Evolutionary conservation across 2,329 filamentous ascomycete genomes (phyloP), one percentile per base, ranked within the genome.

Genomic region (Biscogniauxia mediterranea): DNA sequence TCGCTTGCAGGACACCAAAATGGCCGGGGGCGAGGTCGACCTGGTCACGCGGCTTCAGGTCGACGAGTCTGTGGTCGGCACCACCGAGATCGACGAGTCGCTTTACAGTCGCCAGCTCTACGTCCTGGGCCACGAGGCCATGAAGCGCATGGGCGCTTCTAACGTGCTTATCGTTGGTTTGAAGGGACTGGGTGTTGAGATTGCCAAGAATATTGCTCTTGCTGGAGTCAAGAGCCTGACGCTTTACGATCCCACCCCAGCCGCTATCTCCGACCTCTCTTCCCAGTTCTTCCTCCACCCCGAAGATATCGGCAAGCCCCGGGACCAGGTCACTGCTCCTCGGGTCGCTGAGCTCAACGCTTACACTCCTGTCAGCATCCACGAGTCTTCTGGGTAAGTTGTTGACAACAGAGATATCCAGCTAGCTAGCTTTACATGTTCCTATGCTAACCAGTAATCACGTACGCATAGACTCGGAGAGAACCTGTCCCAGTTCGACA

Each of bases 101-200:
- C 85, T 90, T 69, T 90, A 90, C 81, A 90, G 87, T 74, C 84
- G 88, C 74, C 88, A 90, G 78, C 87, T 90, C 69, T 90, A 90
- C 73, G 88, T 89, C 63, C 76, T 89, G 56, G 87, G 87, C 66
- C 87, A 89, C 71, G 87, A 89, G 77, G 95, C 95, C 68, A 99
- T 99, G 95, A 98, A 96, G 84, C 93, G 95, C 73, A 99, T 99
- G 95, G 87, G 93, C 73, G 91, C 93, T 64, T 98, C 95, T 59
- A 96, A 98, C 74, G 86, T 99, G 62, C 90, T 99, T 57, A 84
- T 99, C 60, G 90, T 94, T 64, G 95, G 95, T 66, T 82, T 98
- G 68, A 94, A 95, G 77, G 95, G 95, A 56, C 85, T 99, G 50
- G 95, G 95, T 81, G 94, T 97, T 59, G 95, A 99, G 79, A 95